Evolutionary conservation across 2,329 filamentous ascomycete genomes (phyloP).

Genomic region (Dothidotthia symphoricarpi): DNA sequence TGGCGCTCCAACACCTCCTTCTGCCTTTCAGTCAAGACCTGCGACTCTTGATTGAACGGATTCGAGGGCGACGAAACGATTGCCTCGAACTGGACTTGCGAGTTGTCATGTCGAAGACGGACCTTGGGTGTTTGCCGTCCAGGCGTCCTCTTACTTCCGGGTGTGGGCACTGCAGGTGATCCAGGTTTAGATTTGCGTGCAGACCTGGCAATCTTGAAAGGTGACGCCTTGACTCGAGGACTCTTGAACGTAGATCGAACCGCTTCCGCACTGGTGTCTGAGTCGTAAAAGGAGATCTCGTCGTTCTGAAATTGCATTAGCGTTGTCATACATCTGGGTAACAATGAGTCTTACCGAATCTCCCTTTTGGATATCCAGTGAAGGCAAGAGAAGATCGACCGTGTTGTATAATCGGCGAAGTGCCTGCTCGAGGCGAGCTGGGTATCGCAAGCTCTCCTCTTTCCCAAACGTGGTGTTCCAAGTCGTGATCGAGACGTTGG

Average conservation of each 20-base stretch:
- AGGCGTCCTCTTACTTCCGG: constrained; percentile 20
- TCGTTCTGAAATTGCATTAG: constrained; percentile 18
- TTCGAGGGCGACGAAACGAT: constrained; percentile 61
- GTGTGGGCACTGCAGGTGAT: constrained; percentile 26
- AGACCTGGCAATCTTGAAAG: constrained; percentile 28
- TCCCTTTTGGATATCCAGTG: constrained; percentile 42
- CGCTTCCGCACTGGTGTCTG: constrained; percentile 22
- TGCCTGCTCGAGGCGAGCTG: constrained; percentile 60
- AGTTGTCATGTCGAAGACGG: constrained; percentile 73
- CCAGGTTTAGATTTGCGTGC: constrained; percentile 22
- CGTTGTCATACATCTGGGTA: constrained; percentile 46
- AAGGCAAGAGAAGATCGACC: constrained; percentile 53
- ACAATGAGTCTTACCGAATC: constrained; percentile 40
- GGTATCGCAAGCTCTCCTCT: constrained; percentile 61
- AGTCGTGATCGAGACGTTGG: constrained; percentile 53
- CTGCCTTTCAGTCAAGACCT: constrained; percentile 75
- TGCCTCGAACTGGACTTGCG: constrained; percentile 73
- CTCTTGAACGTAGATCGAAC: constrained; percentile 17
- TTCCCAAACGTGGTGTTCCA: constrained; percentile 73
- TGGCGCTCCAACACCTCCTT: constrained; percentile 75
- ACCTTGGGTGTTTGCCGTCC: constrained; percentile 46
- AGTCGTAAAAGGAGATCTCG: constrained; percentile 42
- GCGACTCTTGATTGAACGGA: constrained; percentile 58
- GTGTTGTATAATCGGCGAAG: constrained; percentile 61
- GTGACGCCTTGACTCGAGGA: constrained; percentile 26